Percentiles rank a stretch among this genome's conserved stretches.
Conservation (phyloP, 177 flowering plant species). For the Viscum album region DNA sequence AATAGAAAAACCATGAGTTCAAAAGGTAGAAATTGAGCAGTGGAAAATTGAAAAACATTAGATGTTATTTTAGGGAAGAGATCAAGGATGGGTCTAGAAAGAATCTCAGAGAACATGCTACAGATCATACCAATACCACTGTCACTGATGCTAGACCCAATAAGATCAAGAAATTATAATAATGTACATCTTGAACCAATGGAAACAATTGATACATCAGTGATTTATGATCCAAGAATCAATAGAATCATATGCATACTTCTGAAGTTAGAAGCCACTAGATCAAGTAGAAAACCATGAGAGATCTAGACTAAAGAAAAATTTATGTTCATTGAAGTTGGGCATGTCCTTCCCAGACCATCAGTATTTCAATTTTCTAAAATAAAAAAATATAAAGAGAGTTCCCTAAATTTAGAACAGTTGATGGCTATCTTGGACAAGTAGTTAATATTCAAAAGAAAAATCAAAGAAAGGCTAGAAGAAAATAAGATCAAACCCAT, state of each 20-base stretch:
- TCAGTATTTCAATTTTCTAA: too few species aligned
- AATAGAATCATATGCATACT: slow-evolving; percentile 83
- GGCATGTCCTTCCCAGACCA: too few species aligned
- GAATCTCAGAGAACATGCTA: slow-evolving; percentile 63
- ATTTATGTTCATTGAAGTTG: slow-evolving; percentile 62
- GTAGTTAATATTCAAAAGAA: too few species aligned
- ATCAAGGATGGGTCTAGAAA: slow-evolving; percentile 73
- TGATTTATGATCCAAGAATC: slow-evolving; percentile 78
- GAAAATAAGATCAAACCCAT: too few species aligned
- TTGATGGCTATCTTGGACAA: too few species aligned
- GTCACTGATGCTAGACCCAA: slow-evolving; percentile 94
- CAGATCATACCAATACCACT: slow-evolving; percentile 97
- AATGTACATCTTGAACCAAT: slow-evolving; percentile 68
- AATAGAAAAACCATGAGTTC: slow-evolving; percentile 95
- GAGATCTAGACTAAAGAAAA: slow-evolving; percentile 69
- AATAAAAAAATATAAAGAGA: too few species aligned
- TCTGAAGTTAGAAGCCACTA: slow-evolving; percentile 78
- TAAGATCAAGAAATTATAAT: slow-evolving; percentile 50
- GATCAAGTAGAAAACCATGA: slow-evolving; percentile 70
- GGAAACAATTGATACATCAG: slow-evolving; percentile 96
- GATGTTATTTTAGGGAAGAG: slow-evolving; percentile 90
- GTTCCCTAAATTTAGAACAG: too few species aligned
- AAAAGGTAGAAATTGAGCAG: slow-evolving; percentile 50
- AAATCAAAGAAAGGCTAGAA: too few species aligned
- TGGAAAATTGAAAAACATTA: too few species aligned